Percentiles rank a stretch among this genome's conserved stretches.
These are phyloP conservation scores for Exsudoporus frostii DNA, from an alignment of 768 basidiomycete species.

Conservation along the genomic window DNA sequence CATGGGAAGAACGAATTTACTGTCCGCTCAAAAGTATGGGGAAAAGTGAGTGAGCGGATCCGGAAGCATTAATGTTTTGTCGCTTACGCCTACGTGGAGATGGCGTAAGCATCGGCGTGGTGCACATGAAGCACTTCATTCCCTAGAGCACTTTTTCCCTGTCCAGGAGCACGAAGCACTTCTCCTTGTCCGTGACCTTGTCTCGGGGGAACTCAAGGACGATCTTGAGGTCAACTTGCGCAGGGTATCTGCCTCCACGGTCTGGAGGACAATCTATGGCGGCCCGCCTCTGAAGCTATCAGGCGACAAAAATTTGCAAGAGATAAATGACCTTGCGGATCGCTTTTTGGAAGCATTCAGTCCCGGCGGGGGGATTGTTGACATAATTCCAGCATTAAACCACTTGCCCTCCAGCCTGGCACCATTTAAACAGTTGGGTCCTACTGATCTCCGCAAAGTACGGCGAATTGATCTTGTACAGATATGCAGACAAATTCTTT, in stretches of 20 bases:
- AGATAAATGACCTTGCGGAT: constrained; percentile 2
- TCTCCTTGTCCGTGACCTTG: constrained; percentile 3
- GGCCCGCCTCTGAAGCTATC: constrained; percentile 3
- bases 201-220: background rate
- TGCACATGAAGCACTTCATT: constrained; percentile 3
- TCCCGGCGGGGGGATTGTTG: constrained; percentile 7
- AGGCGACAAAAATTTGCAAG: constrained; percentile 3
- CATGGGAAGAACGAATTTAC: constrained; percentile 1
- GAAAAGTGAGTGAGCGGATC: constrained; percentile 1
- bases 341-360: background rate
- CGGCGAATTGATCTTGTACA: background rate
- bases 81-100: background rate
- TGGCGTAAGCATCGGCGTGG: constrained; percentile 8
- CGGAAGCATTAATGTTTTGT: background rate
- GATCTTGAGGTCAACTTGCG: constrained; percentile 7
- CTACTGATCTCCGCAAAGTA: background rate
- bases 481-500: constrained; percentile 6
- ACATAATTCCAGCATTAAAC: constrained; percentile 2
- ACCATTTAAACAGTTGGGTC: constrained; percentile 9
- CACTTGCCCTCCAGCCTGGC: constrained; percentile 2
- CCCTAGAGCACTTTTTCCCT: background rate
- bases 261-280: constrained; percentile 5
- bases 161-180: constrained; percentile 9
- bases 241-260: constrained; percentile 2
- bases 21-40: constrained; percentile 7